Base-by-base conservation (phyloP, 768 basidiomycete genomes). In the Leccinum longicurvipes region DNA sequence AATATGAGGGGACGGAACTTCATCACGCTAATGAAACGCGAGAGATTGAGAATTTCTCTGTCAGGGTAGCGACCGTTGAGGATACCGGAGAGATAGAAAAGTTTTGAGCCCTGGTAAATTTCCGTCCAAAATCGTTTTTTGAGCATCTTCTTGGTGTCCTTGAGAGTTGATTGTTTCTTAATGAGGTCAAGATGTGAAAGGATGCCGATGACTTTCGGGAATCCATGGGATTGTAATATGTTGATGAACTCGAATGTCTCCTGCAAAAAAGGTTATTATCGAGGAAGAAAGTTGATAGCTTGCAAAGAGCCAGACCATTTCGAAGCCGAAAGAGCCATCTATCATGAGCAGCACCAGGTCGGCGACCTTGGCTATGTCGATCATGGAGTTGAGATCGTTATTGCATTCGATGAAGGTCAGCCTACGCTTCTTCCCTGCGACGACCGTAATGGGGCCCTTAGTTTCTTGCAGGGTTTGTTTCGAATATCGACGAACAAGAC, bases 81-180 rank as follows among this genome's bases (percentile, higher is more conserved):
- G 29, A 98, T 92, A 17, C 96, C 97, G 3, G 92, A 94, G 50
- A 98, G 86, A 71, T 97, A 98, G 75, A 98, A 98, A 8, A 99
- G 84, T 71, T 99, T 99, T 28, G 97, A 96, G 49, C 97, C 97
- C 65, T 94, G 91, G 71, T 98, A 98, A 12, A 99, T 98, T 73
- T 99, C 97, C 0, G 95, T 93, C 97, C 97, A 99, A 76, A 99
- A 99, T 10, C 97, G 91, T 68, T 93, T 97, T 74, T 99, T 99
- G 36, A 99, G 82, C 0, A 86, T 76, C 66, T 97, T 97, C 76
- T 98, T 99, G 51, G 93, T 93, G 49, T 84, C 83, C 55, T 87
- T 89, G 39, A 98, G 84, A 4, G 86, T 86, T 0, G 89, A 79
- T 6, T 88, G 81, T 68, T 93, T 95, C 79, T 97, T 97, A 62